Evolutionary conservation across 192 early-diverging fungal species (phyloP), one percentile per base, ranked within the genome.

Genomic region (Blastocladiella britannica): DNA sequence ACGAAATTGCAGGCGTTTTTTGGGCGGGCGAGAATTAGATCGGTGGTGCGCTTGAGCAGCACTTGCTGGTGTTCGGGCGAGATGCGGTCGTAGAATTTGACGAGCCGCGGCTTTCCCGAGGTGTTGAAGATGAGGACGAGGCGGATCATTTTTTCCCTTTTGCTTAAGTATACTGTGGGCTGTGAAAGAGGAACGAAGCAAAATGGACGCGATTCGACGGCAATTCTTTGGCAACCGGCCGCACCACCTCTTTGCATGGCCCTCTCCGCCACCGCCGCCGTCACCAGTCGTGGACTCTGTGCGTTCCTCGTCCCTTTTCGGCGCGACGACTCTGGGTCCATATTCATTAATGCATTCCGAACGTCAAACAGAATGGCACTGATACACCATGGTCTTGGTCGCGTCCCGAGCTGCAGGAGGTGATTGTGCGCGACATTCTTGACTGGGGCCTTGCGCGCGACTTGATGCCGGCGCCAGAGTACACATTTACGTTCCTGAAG

Each of bases 121-220:
- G 90, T 93, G 72, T 98, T 98, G 72, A 98, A 96, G 67, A 96
- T 96, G 60, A 94, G 81, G n/a, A 92, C 90, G n/a, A 88, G 88
- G 60, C 88, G 84, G 64, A 97, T 91, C 84, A 88, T 87, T 62
- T n/a, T 66, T 56, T 62, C n/a, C n/a, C n/a, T n/a, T n/a, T n/a
- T n/a, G n/a, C n/a, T n/a, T n/a, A n/a, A n/a, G n/a, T n/a, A n/a
- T n/a, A n/a, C n/a, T n/a, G n/a, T n/a, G n/a, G n/a, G n/a, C n/a
- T n/a, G n/a, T n/a, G n/a, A n/a, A n/a, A n/a, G n/a, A n/a, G n/a
- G n/a, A n/a, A n/a, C n/a, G n/a, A n/a, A n/a, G n/a, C n/a, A n/a
- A n/a, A n/a, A n/a, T 47, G 15, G 37, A 47, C 2, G 2, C 15
- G 37, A 20, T 47, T 47, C 15, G 15, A 20, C 37, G 37, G 15